Percentiles rank a stretch among this genome's conserved stretches.
Evolutionary conservation across 306 rosid genomes (phyloP).

Genomic region (Trichosanthes truncata): DNA sequence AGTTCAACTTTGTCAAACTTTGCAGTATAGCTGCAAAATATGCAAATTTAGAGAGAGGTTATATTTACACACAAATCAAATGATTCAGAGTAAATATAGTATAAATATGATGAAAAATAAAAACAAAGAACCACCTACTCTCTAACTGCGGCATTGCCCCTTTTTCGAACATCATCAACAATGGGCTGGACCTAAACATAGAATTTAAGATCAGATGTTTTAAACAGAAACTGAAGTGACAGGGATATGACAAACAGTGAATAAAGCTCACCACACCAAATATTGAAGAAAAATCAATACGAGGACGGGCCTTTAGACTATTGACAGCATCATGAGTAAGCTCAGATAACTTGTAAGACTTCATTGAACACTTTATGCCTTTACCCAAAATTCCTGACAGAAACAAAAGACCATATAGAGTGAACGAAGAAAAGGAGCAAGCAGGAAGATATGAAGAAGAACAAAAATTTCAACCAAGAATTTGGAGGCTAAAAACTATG

Average conservation of each 20-base stretch:
- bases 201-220: not conserved
- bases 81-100: not conserved
- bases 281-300: constrained; percentile 82
- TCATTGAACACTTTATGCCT: constrained; percentile 48
- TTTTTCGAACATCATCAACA: constrained; percentile 66
- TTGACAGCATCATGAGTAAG: constrained; percentile 50
- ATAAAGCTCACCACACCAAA: constrained; percentile 45
- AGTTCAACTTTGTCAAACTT: constrained; percentile 72
- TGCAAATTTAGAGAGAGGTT: not conserved
- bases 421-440: not conserved
- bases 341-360: constrained; percentile 63
- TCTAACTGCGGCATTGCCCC: constrained; percentile 82
- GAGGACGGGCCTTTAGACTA: constrained; percentile 81
- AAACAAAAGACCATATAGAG: constrained; percentile 2
- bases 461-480: not conserved
- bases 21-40: constrained; percentile 52
- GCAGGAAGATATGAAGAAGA: not conserved
- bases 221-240: not conserved
- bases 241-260: not conserved
- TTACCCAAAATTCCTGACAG: constrained; percentile 22
- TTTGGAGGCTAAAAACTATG: not conserved
- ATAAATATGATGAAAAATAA: not conserved
- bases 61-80: not conserved
- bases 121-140: constrained; percentile 35
- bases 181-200: constrained; percentile 74